Base-by-base conservation (phyloP, 768 basidiomycete genomes). In the Tulasnella sp. region DNA sequence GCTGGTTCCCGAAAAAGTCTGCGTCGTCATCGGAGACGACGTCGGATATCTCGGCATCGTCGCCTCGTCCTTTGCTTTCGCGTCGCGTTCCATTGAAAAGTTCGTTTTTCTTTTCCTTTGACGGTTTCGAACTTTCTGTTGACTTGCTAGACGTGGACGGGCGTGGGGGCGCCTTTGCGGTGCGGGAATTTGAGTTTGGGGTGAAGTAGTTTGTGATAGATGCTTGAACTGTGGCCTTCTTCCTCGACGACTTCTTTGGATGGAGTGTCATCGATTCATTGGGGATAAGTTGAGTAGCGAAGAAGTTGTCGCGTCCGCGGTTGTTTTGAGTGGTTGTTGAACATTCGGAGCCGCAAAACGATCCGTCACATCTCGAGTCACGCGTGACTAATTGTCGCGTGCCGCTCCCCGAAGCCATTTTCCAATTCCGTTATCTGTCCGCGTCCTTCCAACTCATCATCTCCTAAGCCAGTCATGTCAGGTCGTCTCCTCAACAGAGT, bases 401-500 rank as follows among this genome's bases (percentile, higher is more conserved):
- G 46, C 46, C 46, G 18, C 18, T 37, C 16, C 64, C 64, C 24
- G 34, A 69, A 37, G 60, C 60, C 60, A 3, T 34, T 64, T 64
- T 24, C 50, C n/a, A 64, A 34, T 64, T 34, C 64, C 64, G 64
- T 69, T 69, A 69, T 69, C 64, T 69, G 28, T 28, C 28, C n/a
- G 31, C 48, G 5, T 54, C 24, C 64, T 34, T 34, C 64, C 64
- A 69, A 69, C 64, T 69, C 64, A 69, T 60, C 58, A n/a, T 69
- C 64, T 28, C 64, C 64, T 16, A 31, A 69, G 64, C 37, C 64
- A 69, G 8, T 69, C 74, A 75, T 75, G 74, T 75, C 74, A 41
- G 73, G 73, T 44, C 74, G 74, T 75, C 74, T 75, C 24, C 42
- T 28, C 28, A 75, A 75, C 74, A 75, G 74, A 75, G 74, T 75